A percentile compares a stretch with the other conserved stretches of the same genome.
phyloP scores from a whole-genome alignment of 2,329 filamentous ascomycete species.

The Trichoderma breve region DNA sequence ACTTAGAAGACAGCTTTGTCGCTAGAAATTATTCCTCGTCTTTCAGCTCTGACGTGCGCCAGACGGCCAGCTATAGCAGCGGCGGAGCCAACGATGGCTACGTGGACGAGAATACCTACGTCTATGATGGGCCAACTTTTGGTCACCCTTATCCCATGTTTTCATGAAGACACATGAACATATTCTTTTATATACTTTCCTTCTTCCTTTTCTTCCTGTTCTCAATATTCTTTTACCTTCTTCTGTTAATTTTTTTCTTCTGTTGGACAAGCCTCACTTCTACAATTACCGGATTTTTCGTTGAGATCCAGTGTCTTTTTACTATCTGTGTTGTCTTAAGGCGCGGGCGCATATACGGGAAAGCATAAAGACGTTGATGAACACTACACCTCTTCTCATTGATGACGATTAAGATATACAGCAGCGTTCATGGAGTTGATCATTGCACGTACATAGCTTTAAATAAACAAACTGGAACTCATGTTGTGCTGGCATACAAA shows the following conservation, averaged over 20 bases:
- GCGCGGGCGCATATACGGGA: background rate
- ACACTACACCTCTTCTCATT: background rate
- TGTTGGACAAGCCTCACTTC: background rate
- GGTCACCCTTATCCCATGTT: slow-evolving; percentile 3
- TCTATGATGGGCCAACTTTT: slow-evolving; percentile 23
- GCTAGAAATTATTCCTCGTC: slow-evolving; percentile 30
- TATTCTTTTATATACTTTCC: background rate
- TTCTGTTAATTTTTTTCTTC: background rate
- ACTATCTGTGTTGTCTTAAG: background rate
- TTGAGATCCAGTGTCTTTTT: background rate
- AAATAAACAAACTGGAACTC: background rate
- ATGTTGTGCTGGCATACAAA: background rate
- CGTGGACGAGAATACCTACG: slow-evolving; percentile 32
- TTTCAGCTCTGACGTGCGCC: slow-evolving; percentile 26
- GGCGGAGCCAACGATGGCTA: slow-evolving; percentile 36
- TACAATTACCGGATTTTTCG: background rate
- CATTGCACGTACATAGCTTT: background rate
- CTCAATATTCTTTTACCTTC: background rate
- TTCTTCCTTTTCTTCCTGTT: background rate
- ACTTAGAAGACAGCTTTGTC: slow-evolving; percentile 35
- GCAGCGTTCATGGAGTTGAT: background rate
- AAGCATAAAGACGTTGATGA: background rate
- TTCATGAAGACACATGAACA: background rate
- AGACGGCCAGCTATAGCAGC: slow-evolving; percentile 35
- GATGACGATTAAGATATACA: background rate